Evolutionary conservation across 805 yeast genomes (phyloP).

Genomic region (Ogataea ramenticola): DNA sequence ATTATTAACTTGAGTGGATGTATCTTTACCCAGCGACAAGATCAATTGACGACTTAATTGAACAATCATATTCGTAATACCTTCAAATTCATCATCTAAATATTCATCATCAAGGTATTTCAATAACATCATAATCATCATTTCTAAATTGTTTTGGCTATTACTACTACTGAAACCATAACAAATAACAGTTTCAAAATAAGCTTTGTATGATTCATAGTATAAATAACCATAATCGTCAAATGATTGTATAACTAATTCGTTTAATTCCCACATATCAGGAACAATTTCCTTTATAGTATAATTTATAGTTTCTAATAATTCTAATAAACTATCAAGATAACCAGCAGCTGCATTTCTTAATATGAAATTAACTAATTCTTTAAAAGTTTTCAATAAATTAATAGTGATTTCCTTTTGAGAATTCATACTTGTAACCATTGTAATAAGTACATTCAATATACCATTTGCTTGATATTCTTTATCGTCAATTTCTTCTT

Average conservation of each 20-base stretch:
- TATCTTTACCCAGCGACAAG: neutral
- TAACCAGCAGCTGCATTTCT: constrained; percentile 63
- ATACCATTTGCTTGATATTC: constrained; percentile 78
- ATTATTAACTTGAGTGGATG: neutral
- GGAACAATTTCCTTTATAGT: constrained; percentile 42
- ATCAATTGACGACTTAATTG: neutral
- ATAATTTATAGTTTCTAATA: constrained; percentile 59
- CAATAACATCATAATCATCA: neutral
- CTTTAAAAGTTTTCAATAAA: constrained; percentile 61
- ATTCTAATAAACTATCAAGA: constrained; percentile 67
- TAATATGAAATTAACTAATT: constrained; percentile 63
- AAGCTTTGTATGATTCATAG: constrained; percentile 37
- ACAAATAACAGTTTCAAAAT: constrained; percentile 39
- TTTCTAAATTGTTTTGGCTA: neutral
- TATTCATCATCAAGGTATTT: constrained; percentile 6
- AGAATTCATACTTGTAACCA: constrained; percentile 73
- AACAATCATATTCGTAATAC: neutral
- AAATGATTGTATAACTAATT: constrained; percentile 36
- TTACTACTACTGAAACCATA: constrained; percentile 31
- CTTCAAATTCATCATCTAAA: constrained; percentile 10
- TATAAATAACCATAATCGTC: constrained; percentile 47
- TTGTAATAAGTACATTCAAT: constrained; percentile 74
- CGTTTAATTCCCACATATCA: constrained; percentile 38
- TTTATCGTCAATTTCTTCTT: constrained; percentile 49
- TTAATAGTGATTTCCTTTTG: constrained; percentile 56